Percentiles rank a stretch among this genome's conserved stretches.
Conservation (phyloP, 1,139 yeast genomes). For the Geotrichum europaeum region DNA sequence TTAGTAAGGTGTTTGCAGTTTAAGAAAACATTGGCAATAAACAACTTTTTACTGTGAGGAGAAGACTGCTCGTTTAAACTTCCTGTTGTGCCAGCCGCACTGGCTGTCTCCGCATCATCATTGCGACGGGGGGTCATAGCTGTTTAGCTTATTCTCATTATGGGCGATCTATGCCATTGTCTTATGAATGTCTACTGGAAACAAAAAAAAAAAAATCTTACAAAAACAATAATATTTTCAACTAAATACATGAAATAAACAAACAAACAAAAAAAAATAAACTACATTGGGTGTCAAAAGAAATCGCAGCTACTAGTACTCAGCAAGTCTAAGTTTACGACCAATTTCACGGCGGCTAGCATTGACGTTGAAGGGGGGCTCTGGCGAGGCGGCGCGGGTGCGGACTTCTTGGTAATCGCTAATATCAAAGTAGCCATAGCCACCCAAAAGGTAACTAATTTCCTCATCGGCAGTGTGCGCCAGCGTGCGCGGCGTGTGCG, state of each 20-base stretch:
- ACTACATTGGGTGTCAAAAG: not conserved
- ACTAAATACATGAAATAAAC: not conserved
- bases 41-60: not conserved
- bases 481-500: slow-evolving; percentile 24
- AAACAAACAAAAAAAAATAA: no score
- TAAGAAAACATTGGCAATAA: not conserved
- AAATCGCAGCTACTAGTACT: slow-evolving; percentile 44
- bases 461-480: slow-evolving; percentile 28
- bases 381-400: slow-evolving; percentile 67
- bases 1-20: no score
- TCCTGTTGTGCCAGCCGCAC: not conserved
- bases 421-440: slow-evolving; percentile 72
- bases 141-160: no score
- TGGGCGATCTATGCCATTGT: no score
- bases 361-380: slow-evolving; percentile 34
- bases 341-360: slow-evolving; percentile 50
- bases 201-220: no score
- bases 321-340: slow-evolving; percentile 65
- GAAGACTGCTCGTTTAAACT: not conserved
- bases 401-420: slow-evolving; percentile 59
- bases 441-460: slow-evolving; percentile 57
- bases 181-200: no score
- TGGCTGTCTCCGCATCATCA: not conserved
- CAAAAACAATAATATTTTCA: not conserved
- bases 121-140: no score